These are phyloP conservation scores for Russula dissimulans DNA, from an alignment of 768 basidiomycete species.

Conservation along the genomic window DNA sequence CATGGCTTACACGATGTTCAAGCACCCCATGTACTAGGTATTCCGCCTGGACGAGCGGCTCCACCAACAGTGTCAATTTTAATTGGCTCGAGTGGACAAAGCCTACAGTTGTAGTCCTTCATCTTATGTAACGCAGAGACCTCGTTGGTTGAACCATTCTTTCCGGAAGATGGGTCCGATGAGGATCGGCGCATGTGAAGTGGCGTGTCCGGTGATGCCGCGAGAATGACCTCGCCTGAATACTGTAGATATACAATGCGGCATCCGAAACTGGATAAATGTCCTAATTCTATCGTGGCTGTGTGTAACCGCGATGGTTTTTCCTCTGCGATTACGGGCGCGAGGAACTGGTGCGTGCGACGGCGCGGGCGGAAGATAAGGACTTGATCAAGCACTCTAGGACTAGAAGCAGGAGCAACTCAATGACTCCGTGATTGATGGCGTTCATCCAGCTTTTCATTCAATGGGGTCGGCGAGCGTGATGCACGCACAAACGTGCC, in stretches of 20 bases:
- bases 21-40: background rate
- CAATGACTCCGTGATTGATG: constrained; percentile 2
- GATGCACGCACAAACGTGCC: constrained; percentile 10
- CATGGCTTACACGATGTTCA: constrained; percentile 4
- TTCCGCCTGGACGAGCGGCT: background rate
- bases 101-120: background rate
- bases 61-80: background rate
- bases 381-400: background rate
- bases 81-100: background rate
- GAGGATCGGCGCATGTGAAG: constrained; percentile 8
- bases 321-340: background rate
- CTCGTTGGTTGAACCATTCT: background rate
- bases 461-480: background rate
- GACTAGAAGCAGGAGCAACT: background rate
- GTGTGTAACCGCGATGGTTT: background rate
- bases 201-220: constrained; percentile 1
- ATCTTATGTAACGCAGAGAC: background rate
- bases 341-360: background rate
- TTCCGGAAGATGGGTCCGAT: background rate
- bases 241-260: background rate
- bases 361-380: background rate
- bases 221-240: constrained; percentile 3
- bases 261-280: background rate
- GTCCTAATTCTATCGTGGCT: background rate
- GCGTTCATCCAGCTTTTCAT: background rate